phyloP scores from a whole-genome alignment of 352 stramenopile genomes.

The Globisporangium mamillatum region DNA sequence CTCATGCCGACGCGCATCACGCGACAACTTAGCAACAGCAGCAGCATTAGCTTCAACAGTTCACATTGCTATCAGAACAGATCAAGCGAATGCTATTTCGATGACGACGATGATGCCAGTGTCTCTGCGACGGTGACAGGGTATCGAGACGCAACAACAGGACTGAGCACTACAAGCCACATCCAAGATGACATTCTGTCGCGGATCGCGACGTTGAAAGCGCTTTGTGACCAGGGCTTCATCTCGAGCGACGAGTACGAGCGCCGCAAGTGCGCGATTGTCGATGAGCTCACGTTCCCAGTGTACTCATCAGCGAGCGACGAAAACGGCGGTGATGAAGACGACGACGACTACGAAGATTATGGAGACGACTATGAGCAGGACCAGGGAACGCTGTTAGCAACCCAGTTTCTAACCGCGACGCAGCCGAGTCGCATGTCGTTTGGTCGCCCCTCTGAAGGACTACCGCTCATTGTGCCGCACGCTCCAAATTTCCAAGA shows the following conservation, averaged over 20 bases:
- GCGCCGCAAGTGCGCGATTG: constrained; percentile 71
- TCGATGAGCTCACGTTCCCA: constrained; percentile 68
- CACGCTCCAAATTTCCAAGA: constrained; percentile 67
- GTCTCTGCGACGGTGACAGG: neutral
- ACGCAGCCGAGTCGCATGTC: constrained; percentile 24
- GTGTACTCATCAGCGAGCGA: neutral
- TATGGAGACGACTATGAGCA: constrained; percentile 3
- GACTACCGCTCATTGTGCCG: constrained; percentile 73
- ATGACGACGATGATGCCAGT: neutral
- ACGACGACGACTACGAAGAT: constrained; percentile 9
- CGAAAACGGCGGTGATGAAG: neutral
- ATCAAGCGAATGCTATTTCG: neutral
- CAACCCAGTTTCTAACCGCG: constrained; percentile 27
- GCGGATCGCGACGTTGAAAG: constrained; percentile 68
- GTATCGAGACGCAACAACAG: neutral
- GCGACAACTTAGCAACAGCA: constrained; percentile 5
- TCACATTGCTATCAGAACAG: neutral
- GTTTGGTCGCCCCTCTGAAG: constrained; percentile 34
- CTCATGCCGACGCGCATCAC: constrained; percentile 2
- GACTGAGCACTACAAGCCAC: neutral
- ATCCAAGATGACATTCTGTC: constrained; percentile 58
- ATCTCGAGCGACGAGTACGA: constrained; percentile 78
- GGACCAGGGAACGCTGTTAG: neutral
- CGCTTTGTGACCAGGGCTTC: constrained; percentile 78
- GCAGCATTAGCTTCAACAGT: constrained; percentile 12